Conservation (phyloP, 2,329 filamentous ascomycete genomes). For the Rhexocercosporidium sp. region DNA sequence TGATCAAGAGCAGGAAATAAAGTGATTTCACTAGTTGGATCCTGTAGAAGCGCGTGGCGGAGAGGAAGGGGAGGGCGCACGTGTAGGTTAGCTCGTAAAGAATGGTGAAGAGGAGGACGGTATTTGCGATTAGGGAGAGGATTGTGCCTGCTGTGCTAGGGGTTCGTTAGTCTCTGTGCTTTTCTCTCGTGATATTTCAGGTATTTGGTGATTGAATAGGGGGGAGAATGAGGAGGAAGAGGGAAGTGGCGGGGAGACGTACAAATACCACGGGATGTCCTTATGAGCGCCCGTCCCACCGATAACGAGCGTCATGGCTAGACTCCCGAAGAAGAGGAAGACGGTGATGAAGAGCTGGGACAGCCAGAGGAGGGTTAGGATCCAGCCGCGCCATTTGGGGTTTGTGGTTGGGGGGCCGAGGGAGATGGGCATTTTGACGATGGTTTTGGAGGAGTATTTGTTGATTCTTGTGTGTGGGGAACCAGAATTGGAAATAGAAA, state of each 20-base stretch:
- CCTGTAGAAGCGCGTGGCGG: background rate
- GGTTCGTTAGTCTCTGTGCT: background rate
- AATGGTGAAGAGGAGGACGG: conserved; percentile 2
- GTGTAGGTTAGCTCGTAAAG: conserved; percentile 6
- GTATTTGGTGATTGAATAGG: background rate
- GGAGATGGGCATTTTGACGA: conserved; percentile 4
- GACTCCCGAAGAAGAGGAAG: background rate
- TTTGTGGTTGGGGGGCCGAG: conserved; percentile 6
- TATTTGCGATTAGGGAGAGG: conserved; percentile 1
- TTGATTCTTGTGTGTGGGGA: background rate
- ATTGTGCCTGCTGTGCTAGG: background rate
- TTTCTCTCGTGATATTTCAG: background rate
- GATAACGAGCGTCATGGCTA: background rate
- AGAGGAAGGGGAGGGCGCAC: background rate
- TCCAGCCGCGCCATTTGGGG: conserved; percentile 2
- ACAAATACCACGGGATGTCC: background rate
- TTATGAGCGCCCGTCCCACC: background rate
- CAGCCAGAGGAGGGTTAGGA: background rate
- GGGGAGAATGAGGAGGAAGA: background rate
- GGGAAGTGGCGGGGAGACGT: background rate
- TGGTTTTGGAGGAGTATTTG: background rate
- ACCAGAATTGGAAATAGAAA: background rate
- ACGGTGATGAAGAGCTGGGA: background rate
- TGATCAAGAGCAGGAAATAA: background rate
- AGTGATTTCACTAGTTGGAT: conserved; percentile 1